Base-by-base conservation (phyloP, 164 flowering plant genomes). In the Santalum album region DNA sequence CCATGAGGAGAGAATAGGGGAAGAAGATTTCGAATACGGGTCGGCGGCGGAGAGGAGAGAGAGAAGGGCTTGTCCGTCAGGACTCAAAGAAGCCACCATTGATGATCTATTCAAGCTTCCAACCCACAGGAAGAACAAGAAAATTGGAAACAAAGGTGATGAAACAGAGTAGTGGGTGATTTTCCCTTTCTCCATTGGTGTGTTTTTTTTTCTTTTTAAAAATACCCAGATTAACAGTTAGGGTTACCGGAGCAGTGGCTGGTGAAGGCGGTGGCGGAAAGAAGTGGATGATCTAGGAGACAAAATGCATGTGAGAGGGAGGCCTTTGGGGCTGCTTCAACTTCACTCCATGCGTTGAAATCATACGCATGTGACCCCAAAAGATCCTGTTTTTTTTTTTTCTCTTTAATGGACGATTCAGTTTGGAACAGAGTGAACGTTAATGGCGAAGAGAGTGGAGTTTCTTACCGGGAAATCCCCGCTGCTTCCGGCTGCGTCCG, bases 61-160 rank as follows among this genome's bases (percentile, higher is more conserved):
- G 45, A 91, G 78, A n/a, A 91, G 82, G 22, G 90, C 87, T 64
- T 79, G 62, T 1, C 98, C 98, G 65, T 91, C 98, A 7, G 87
- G 66, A 22, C 92, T 84, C 6, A 91, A 73, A 35, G 80, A 78
- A 35, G 65, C 49, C 3, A 69, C 71, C 1, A 46, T 22, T 24
- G 17, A 25, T 25, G 17, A 25, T 25, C 46, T n/a, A 1, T 23
- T 42, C 34, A 51, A n/a, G n/a, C 35, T 48, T 53, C 55, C n/a
- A 69, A 56, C 54, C 40, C 66, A 25, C 38, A 72, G 56, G 59
- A 70, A 53, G 23, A 63, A 15, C 40, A 55, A 56, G 26, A 40
- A n/a, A 18, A 42, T 17, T 4, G 7, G 57, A 22, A 62, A 40
- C 21, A n/a, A 25, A 46, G 25, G 21, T 23, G 40, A 58, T 39